Conservation (phyloP, 768 basidiomycete species). For the Porpolomopsis calyptriformis region DNA sequence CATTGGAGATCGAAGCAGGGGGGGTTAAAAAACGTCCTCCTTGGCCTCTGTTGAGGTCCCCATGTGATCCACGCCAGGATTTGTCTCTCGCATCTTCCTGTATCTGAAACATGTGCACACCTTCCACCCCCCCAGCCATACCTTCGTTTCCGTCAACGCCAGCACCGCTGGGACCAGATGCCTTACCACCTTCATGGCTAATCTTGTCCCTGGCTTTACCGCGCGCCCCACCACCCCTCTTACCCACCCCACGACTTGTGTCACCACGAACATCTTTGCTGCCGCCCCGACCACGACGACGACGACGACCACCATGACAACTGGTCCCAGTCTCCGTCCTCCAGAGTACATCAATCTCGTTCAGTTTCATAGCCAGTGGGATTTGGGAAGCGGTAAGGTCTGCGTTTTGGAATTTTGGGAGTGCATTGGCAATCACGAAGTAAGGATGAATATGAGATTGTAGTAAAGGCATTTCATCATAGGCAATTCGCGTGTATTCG, state of each 20-base stretch:
- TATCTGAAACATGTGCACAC: too few relatives aligned
- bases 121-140: too few relatives aligned
- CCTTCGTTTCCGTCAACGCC: too few relatives aligned
- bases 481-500: neutral
- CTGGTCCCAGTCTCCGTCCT: neutral
- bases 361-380: neutral
- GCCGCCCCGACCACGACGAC: neutral
- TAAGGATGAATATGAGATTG: conserved; percentile 1
- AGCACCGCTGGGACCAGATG: neutral
- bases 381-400: conserved; percentile 1
- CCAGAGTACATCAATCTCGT: neutral
- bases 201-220: neutral
- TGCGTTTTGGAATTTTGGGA: conserved; percentile 1
- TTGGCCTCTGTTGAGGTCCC: neutral
- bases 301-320: neutral
- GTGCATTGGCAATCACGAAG: conserved; percentile 3
- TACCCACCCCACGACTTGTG: neutral
- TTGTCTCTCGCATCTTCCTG: too few relatives aligned
- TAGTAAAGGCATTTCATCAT: neutral
- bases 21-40: neutral
- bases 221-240: neutral
- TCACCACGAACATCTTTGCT: neutral
- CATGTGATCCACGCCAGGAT: neutral
- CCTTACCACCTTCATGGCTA: neutral
- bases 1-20: conserved; percentile 1